These are phyloP conservation scores for Paradendryphiella salina DNA, from an alignment of 2,329 filamentous ascomycete genomes.

Conservation along the genomic window DNA sequence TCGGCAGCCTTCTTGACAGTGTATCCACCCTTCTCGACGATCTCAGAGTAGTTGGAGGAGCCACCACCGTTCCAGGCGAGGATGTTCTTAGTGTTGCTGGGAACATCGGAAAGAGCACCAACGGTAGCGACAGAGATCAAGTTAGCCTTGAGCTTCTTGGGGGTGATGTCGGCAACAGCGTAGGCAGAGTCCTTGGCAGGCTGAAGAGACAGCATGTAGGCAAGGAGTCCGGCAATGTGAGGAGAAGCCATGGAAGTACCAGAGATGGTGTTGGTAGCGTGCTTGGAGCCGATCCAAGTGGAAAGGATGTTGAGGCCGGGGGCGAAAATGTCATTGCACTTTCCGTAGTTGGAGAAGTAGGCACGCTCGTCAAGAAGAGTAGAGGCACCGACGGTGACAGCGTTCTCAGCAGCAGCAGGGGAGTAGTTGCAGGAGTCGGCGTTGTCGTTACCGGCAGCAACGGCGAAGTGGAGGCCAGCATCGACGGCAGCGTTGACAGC, in stretches of 20 bases:
- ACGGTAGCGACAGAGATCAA: slow-evolving; percentile 81
- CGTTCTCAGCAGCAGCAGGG: slow-evolving; percentile 85
- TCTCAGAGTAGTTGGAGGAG: slow-evolving; percentile 84
- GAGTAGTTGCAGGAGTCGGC: slow-evolving; percentile 99
- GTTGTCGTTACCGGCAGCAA: slow-evolving; percentile 98
- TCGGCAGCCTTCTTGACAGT: slow-evolving; percentile 49
- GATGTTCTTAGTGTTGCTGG: slow-evolving; percentile 84
- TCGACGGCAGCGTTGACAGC: slow-evolving; percentile 93
- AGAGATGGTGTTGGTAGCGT: slow-evolving; percentile 97
- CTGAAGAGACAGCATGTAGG: slow-evolving; percentile 97
- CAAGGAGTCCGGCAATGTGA: slow-evolving; percentile 92
- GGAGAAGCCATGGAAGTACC: slow-evolving; percentile 99
- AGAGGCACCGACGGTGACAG: slow-evolving; percentile 93
- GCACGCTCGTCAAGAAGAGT: slow-evolving; percentile 93
- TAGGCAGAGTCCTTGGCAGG: slow-evolving; percentile 88
- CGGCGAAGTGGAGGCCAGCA: slow-evolving; percentile 93
- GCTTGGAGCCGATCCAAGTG: slow-evolving; percentile 96
- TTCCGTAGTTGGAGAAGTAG: slow-evolving; percentile 99
- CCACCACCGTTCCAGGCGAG: slow-evolving; percentile 99
- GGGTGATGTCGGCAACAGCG: slow-evolving; percentile 84
- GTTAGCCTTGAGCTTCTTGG: slow-evolving; percentile 89
- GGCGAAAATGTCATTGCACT: slow-evolving; percentile 99
- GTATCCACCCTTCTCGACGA: slow-evolving; percentile 75
- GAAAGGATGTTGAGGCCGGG: slow-evolving; percentile 96
- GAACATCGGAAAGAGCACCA: slow-evolving; percentile 78